Conservation (phyloP, 2,329 filamentous ascomycete genomes). For the Epicoccum sorghinum region DNA sequence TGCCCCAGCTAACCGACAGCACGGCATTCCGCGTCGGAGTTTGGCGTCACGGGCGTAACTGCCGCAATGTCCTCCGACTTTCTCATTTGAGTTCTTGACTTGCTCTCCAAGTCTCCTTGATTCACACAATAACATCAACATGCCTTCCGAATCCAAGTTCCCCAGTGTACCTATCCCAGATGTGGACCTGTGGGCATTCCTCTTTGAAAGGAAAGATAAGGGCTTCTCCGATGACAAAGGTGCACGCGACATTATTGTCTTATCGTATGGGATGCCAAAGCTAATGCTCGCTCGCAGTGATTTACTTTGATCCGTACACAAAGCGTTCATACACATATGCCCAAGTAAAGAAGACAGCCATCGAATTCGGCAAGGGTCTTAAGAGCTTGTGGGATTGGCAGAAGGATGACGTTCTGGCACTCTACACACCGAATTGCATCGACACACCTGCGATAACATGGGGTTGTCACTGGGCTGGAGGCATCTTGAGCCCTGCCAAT, state of each 20-base stretch:
- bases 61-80: conserved; percentile 13
- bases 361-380: conserved; percentile 81
- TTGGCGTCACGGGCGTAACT: conserved; percentile 15
- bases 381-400: conserved; percentile 76
- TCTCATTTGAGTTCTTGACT: conserved; percentile 8
- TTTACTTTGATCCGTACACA: conserved; percentile 78
- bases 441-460: conserved; percentile 80
- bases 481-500: conserved; percentile 82
- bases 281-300: conserved; percentile 59
- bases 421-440: conserved; percentile 86
- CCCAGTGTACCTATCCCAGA: conserved; percentile 71
- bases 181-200: conserved; percentile 76
- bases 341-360: conserved; percentile 68
- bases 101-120: conserved; percentile 9
- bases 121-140: conserved; percentile 44
- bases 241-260: conserved; percentile 39
- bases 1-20: conserved; percentile 18
- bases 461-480: conserved; percentile 83
- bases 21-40: conserved; percentile 21
- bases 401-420: conserved; percentile 80
- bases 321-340: conserved; percentile 72
- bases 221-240: conserved; percentile 75
- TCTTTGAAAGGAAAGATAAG: conserved; percentile 73
- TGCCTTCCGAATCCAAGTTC: conserved; percentile 75
- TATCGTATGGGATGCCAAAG: no score